Conservation (phyloP, 306 rosid species). For the Dalbergia cochinchinensis region DNA sequence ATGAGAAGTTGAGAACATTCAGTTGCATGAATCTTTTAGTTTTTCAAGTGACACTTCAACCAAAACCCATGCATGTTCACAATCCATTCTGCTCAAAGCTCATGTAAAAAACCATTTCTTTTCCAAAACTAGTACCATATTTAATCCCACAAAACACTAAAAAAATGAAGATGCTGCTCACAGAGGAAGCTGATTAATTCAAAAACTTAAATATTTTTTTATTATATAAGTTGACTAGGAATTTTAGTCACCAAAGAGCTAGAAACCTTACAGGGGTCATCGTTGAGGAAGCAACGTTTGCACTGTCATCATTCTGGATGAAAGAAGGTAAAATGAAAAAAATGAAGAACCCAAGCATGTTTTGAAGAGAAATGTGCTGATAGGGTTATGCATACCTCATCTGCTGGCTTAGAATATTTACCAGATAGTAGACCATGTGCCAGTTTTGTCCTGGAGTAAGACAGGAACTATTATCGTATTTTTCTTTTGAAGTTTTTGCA, state of each 20-base stretch:
- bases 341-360: slow-evolving; percentile 22
- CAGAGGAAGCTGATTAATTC: slow-evolving; percentile 29
- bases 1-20: slow-evolving; percentile 3
- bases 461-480: slow-evolving; percentile 40
- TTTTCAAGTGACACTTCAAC: slow-evolving; percentile 21
- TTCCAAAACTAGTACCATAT: slow-evolving; percentile 9
- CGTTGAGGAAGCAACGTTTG: slow-evolving; percentile 57
- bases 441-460: slow-evolving; percentile 72
- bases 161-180: background rate
- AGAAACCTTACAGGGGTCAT: slow-evolving; percentile 67
- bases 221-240: slow-evolving; percentile 1
- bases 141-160: background rate
- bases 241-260: slow-evolving; percentile 21
- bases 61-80: slow-evolving; percentile 26
- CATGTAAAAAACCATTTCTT: background rate
- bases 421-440: slow-evolving; percentile 90
- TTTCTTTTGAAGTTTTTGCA: slow-evolving; percentile 11
- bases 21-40: slow-evolving; percentile 12
- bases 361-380: slow-evolving; percentile 16
- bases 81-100: slow-evolving; percentile 13
- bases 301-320: slow-evolving; percentile 67
- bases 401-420: slow-evolving; percentile 76
- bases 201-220: slow-evolving; percentile 2
- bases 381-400: slow-evolving; percentile 58
- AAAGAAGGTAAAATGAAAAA: slow-evolving; percentile 34